Percentiles rank a stretch among this genome's conserved stretches.
phyloP scores from a whole-genome alignment of 768 basidiomycete genomes.

The Suillus paluster region DNA sequence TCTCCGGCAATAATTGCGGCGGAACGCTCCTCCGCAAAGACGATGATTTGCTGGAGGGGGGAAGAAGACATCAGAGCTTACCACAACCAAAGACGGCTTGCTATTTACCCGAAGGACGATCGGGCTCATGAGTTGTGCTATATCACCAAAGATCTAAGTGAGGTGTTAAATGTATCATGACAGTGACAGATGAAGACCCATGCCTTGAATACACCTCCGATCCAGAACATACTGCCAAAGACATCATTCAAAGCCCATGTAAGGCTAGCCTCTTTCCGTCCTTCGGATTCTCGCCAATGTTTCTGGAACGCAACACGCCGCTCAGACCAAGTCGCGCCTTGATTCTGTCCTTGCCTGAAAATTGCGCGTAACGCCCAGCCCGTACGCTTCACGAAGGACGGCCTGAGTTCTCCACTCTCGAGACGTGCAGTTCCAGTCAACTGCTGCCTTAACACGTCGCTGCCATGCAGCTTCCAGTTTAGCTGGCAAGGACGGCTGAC shows the following conservation, averaged over 20 bases:
- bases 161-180: background rate
- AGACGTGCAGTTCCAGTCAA: constrained; percentile 60
- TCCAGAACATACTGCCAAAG: constrained; percentile 63
- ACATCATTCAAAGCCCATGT: constrained; percentile 65
- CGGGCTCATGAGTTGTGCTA: constrained; percentile 63
- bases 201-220: constrained; percentile 63
- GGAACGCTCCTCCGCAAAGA: constrained; percentile 55
- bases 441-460: constrained; percentile 49
- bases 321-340: constrained; percentile 26
- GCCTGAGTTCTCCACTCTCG: constrained; percentile 46
- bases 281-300: constrained; percentile 50
- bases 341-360: constrained; percentile 10
- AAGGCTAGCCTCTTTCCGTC: constrained; percentile 53
- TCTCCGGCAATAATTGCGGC: constrained; percentile 42
- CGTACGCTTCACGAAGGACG: constrained; percentile 41
- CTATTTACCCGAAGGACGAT: constrained; percentile 58
- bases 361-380: constrained; percentile 41
- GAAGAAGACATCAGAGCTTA: background rate
- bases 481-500: constrained; percentile 52
- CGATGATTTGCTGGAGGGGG: constrained; percentile 64
- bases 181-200: background rate
- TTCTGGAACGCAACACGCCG: constrained; percentile 38
- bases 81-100: background rate
- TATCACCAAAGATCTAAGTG: constrained; percentile 63
- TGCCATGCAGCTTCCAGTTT: constrained; percentile 61